Conservation (phyloP, 495 filamentous ascomycete genomes). For the Immersiella caudata region DNA sequence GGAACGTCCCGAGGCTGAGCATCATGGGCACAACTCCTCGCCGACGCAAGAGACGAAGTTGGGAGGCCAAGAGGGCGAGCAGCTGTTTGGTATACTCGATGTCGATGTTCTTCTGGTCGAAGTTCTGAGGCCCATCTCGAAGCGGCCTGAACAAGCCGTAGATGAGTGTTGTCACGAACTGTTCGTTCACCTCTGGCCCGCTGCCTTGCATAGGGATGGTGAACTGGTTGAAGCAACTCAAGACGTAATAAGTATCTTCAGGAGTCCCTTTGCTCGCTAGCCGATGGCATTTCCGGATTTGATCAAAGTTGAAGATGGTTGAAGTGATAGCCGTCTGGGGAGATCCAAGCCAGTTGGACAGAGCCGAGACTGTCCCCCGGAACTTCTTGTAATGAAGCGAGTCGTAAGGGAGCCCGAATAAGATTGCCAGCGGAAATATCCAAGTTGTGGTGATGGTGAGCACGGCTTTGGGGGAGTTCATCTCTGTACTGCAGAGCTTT, state of each 20-base stretch:
- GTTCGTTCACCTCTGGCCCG: not conserved
- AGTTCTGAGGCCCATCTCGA: not conserved
- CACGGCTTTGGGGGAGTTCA: conserved; percentile 7
- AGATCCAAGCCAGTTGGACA: conserved; percentile 22
- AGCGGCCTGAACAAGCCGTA: conserved; percentile 16
- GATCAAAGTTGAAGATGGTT: conserved; percentile 23
- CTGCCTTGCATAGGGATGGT: not conserved
- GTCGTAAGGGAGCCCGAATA: conserved; percentile 21
- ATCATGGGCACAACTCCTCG: conserved; percentile 18
- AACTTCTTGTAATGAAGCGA: conserved; percentile 18
- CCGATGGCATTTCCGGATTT: conserved; percentile 19
- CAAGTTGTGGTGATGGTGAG: conserved; percentile 17
- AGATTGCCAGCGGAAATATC: conserved; percentile 22
- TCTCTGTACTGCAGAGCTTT: conserved; percentile 13
- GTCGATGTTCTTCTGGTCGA: not conserved
- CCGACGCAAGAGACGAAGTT: conserved; percentile 16
- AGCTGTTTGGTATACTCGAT: conserved; percentile 8
- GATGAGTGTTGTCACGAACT: not conserved
- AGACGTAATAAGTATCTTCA: conserved; percentile 20
- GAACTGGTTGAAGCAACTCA: conserved; percentile 26
- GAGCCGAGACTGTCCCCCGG: conserved; percentile 9
- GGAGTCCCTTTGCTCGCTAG: not conserved
- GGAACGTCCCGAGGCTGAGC: conserved; percentile 17
- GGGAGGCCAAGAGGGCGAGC: conserved; percentile 6
- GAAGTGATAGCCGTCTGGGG: conserved; percentile 21